Percentiles rank a stretch among this genome's conserved stretches.
Evolutionary conservation across 768 basidiomycete species (phyloP).

Genomic region (Termitomyces sp.): DNA sequence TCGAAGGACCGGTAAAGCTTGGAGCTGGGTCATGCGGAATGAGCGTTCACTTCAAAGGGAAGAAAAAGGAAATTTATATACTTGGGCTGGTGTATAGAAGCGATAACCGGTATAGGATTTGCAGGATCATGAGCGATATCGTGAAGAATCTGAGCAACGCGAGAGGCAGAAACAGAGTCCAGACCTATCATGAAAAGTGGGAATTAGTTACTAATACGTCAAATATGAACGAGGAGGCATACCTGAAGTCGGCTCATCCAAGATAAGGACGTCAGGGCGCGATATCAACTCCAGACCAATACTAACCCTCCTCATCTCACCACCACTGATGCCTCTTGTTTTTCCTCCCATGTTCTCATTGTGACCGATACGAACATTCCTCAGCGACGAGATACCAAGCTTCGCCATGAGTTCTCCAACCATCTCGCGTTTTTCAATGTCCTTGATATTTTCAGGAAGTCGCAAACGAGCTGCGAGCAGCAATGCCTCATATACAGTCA

Average conservation of each 20-base stretch:
- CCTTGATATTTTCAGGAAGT: constrained; percentile 69
- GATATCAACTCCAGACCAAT: constrained; percentile 90
- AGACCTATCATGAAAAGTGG: constrained; percentile 44
- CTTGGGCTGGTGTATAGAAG: constrained; percentile 89
- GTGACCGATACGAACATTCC: constrained; percentile 67
- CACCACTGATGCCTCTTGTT: constrained; percentile 84
- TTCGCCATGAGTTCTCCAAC: constrained; percentile 74
- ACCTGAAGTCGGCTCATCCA: constrained; percentile 84
- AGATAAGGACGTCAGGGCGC: constrained; percentile 77
- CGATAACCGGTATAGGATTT: constrained; percentile 78
- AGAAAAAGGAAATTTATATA: constrained; percentile 23
- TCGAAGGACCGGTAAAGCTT: constrained; percentile 86
- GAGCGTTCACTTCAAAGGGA: background rate
- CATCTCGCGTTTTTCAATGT: constrained; percentile 59
- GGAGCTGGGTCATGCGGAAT: constrained; percentile 44
- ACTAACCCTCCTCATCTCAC: constrained; percentile 87
- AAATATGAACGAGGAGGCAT: constrained; percentile 1
- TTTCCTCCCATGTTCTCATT: constrained; percentile 57
- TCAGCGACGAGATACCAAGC: constrained; percentile 71
- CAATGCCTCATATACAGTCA: constrained; percentile 82
- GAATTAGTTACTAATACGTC: background rate
- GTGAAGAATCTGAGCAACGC: constrained; percentile 75
- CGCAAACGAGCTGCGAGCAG: constrained; percentile 85
- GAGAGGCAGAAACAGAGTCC: constrained; percentile 84
- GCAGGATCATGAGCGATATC: constrained; percentile 68